Evolutionary conservation across 345 rosid genomes (phyloP), one percentile per base, ranked within the genome.

Genomic region (Citrus trifoliata): DNA sequence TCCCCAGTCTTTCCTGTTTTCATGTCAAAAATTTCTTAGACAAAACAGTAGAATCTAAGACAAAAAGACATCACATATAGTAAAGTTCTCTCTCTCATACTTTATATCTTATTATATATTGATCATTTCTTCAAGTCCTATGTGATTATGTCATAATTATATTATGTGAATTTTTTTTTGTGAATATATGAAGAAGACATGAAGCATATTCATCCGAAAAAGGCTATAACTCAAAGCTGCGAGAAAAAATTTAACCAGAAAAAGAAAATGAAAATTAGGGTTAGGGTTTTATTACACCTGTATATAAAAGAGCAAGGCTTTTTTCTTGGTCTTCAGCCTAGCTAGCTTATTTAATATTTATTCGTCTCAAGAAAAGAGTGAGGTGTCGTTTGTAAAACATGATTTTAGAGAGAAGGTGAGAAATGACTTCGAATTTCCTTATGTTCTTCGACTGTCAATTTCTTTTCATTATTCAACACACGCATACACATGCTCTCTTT

Each of bases 401-500:
- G 63, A 63, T 55, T 25, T 62, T 62, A 16, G 46, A 24, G 25
- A 28, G n/a, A 7, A 0, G 7, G 73, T 46, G 51, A 46, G 51
- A 46, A 46, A 70, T 73, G 76, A 68, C 80, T 67, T 51, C n/a
- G 75, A 80, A 77, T 79, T 82, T 82, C 79, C 80, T 84, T 82
- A 79, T 58, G 74, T 76, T 87, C 86, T 78, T 80, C 84, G 67
- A 82, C 61, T 63, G 82, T 46, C 70, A 48, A 80, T 67, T 79
- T 77, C 71, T 71, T 74, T 71, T 79, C 78, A 59, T 70, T 77
- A 46, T 13, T 46, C 51, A 46, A 46, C 18, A 55, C 48, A 24
- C 53, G 24, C 60, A n/a, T 33, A 2, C 51, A 22, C 56, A n/a
- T 56, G 5, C 71, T 27, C 18, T 28, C 63, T 74, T 32, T 75